Evolutionary conservation across 495 filamentous ascomycete genomes (phyloP), one percentile per base, ranked within the genome.

Genomic region (Elasticomyces elasticus): DNA sequence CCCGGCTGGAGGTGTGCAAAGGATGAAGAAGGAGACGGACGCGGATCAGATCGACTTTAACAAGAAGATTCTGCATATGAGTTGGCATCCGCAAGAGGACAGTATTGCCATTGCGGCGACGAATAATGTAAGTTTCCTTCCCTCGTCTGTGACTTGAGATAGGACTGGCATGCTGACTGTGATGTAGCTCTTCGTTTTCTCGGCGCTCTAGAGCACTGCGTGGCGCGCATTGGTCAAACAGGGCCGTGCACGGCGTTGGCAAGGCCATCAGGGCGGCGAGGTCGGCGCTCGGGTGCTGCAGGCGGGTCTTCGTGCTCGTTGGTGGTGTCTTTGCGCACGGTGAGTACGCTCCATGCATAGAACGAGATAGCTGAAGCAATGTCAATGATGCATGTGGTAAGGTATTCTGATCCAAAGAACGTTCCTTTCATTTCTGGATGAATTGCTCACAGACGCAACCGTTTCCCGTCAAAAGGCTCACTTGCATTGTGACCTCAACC

Each of bases 11-110:
- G 83, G 83, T 31, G 76, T 78, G 41, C 87, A 88, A 62, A 80
- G 92, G 50, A 98, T 98, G 92, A 81, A 88, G 65, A 97, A 96
- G 74, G 92, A 98, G 75, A 98, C 94, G 48, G 92, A 98, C 70
- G 92, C 92, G 57, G 92, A 98, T 69, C 91, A 96, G 73, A 98
- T 98, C 71, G 92, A 98, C 68, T 98, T 97, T 74, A 97, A 98
- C 78, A 98, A 98, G 84, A 98, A 98, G 82, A 98, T 98, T 67
- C 66, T 98, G 68, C 92, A 98, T 69, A 98, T 98, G 92, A 97
- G 92, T 72, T 98, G 92, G 92, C 92, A 98, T 81, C 92, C 92
- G 44, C 95, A 89, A 67, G 92, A 98, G 74, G 92, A 98, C 74
- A 96, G 91, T 72, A 98, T 98, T 75, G 92, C 92, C 40, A 98